Conservation (phyloP, 2,329 filamentous ascomycete species). For the Xylaria sp. region DNA sequence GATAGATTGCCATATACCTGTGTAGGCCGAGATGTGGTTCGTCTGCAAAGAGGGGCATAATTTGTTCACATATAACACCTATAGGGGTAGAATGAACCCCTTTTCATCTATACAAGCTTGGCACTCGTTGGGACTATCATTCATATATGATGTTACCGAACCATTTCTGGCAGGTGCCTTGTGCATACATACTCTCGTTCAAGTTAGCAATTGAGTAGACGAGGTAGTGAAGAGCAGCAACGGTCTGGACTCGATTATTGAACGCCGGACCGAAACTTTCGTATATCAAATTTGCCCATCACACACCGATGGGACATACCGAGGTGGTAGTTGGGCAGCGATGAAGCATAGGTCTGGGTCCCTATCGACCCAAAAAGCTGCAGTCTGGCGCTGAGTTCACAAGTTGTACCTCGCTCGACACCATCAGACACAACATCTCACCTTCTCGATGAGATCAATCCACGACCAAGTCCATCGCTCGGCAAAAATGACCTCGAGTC, state of each 20-base stretch:
- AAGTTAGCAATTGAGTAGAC: not conserved
- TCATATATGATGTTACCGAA: not conserved
- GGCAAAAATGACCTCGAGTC: not conserved
- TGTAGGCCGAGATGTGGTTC: not conserved
- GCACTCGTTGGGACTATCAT: not conserved
- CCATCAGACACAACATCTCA: conserved; percentile 2
- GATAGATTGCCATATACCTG: not conserved
- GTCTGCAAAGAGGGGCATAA: conserved; percentile 18
- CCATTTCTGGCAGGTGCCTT: conserved; percentile 3
- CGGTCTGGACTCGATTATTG: not conserved
- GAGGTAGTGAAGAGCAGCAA: not conserved
- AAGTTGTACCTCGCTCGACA: not conserved
- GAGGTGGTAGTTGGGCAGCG: conserved; percentile 8
- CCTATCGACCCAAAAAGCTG: not conserved
- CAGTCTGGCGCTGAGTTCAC: not conserved
- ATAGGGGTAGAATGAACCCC: conserved; percentile 5
- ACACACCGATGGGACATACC: not conserved
- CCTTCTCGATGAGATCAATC: not conserved
- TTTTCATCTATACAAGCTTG: conserved; percentile 20
- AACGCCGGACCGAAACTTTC: not conserved
- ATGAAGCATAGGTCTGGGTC: not conserved
- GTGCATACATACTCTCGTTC: not conserved
- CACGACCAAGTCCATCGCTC: not conserved
- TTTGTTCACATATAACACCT: conserved; percentile 1
- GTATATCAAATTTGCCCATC: conserved; percentile 7